Evolutionary conservation across 306 rosid species (phyloP).

Genomic region (Fragaria iinumae): DNA sequence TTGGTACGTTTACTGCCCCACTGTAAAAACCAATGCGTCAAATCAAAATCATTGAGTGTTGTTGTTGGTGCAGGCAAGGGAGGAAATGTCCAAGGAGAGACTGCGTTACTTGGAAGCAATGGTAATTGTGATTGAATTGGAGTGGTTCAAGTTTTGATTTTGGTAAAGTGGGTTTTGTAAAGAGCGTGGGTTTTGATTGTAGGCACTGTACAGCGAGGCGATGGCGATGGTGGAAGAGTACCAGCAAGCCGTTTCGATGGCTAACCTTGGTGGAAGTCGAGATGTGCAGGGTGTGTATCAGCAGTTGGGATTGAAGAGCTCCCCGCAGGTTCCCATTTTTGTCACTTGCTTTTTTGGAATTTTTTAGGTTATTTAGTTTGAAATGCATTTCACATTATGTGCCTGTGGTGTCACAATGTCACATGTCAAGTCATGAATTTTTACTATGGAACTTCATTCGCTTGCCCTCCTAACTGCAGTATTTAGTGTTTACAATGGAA

Average conservation of each 20-base stretch:
- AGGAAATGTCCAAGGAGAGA: conserved; percentile 97
- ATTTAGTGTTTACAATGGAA: background rate
- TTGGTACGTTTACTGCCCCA: conserved; percentile 34
- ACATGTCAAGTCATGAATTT: background rate
- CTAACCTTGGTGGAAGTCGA: conserved; percentile 63
- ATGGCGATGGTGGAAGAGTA: conserved; percentile 88
- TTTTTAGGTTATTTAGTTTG: background rate
- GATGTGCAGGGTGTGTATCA: conserved; percentile 60
- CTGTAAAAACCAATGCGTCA: background rate
- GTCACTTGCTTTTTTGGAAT: background rate
- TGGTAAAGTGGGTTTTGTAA: background rate
- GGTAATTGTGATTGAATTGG: conserved; percentile 34
- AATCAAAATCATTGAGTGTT: background rate
- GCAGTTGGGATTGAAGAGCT: conserved; percentile 70
- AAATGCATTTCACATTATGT: background rate
- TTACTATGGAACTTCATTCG: background rate
- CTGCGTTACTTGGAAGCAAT: conserved; percentile 86
- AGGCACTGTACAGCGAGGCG: conserved; percentile 90
- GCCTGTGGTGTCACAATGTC: background rate
- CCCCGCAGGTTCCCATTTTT: conserved; percentile 67
- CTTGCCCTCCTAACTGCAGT: background rate
- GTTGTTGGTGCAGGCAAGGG: conserved; percentile 71
- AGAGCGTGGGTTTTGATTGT: conserved; percentile 23
- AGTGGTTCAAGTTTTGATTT: background rate
- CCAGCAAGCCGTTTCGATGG: conserved; percentile 70